Evolutionary conservation across 108 stramenopile species (phyloP).

Genomic region (Skeletonema costatum): DNA sequence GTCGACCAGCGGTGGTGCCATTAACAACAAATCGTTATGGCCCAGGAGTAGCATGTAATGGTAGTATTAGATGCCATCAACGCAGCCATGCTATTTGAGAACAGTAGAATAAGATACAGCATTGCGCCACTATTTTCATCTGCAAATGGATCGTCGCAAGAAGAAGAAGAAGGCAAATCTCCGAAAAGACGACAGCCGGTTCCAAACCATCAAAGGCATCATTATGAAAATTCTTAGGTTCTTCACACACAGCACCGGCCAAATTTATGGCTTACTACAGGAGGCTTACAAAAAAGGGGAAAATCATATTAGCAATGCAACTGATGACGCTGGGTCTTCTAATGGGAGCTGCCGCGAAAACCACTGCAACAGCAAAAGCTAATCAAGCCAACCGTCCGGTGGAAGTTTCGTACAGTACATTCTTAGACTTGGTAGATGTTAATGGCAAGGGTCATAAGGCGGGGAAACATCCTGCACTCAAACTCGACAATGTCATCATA

Average conservation of each 20-base stretch:
- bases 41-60: not conserved
- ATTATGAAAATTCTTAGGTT: slow-evolving; percentile 7
- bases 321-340: slow-evolving; percentile 20
- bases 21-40: not conserved
- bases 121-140: not conserved
- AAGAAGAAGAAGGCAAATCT: not conserved
- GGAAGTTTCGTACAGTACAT: slow-evolving; percentile 71
- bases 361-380: slow-evolving; percentile 1
- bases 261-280: slow-evolving; percentile 18
- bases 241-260: slow-evolving; percentile 10
- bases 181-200: slow-evolving; percentile 8
- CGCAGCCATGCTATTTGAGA: not conserved
- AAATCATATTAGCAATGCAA: slow-evolving; percentile 21
- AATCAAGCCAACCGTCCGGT: slow-evolving; percentile 47
- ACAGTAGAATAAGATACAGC: not conserved
- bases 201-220: slow-evolving; percentile 1
- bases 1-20: not conserved
- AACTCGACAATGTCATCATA: slow-evolving; percentile 63
- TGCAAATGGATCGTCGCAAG: not conserved
- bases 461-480: slow-evolving; percentile 40
- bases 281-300: slow-evolving; percentile 12
- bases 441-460: slow-evolving; percentile 44
- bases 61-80: not conserved
- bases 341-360: slow-evolving; percentile 22
- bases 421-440: slow-evolving; percentile 71